Conservation (phyloP, 2,329 filamentous ascomycete genomes). For the Talaromyces sp. region DNA sequence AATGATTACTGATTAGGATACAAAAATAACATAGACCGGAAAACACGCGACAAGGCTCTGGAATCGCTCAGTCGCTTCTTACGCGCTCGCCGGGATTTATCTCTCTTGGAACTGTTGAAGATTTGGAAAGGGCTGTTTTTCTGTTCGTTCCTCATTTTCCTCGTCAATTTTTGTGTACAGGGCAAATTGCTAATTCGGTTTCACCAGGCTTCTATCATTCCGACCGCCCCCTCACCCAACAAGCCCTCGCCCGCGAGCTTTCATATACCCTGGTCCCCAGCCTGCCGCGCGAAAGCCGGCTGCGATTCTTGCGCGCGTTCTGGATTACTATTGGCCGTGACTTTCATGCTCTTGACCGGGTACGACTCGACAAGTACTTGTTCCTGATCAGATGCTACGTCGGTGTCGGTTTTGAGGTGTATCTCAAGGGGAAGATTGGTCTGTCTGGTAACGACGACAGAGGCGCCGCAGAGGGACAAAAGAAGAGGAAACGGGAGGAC, state of each 20-base stretch:
- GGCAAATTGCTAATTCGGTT: background rate
- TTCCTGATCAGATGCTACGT: conserved; percentile 75
- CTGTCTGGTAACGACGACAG: conserved; percentile 1
- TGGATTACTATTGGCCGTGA: conserved; percentile 65
- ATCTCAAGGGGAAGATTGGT: conserved; percentile 24
- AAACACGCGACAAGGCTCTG: conserved; percentile 70
- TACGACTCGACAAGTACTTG: conserved; percentile 89
- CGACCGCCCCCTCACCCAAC: conserved; percentile 81
- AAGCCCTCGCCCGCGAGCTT: conserved; percentile 72
- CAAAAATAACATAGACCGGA: conserved; percentile 55
- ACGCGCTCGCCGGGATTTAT: conserved; percentile 55
- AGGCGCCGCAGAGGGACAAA: conserved; percentile 21
- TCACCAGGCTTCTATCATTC: conserved; percentile 74
- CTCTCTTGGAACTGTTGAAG: conserved; percentile 69
- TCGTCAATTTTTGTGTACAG: background rate
- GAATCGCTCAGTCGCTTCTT: conserved; percentile 73
- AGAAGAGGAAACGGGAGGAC: conserved; percentile 23
- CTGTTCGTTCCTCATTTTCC: conserved; percentile 40
- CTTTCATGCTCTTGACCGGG: conserved; percentile 65
- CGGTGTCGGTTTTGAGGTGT: conserved; percentile 56
- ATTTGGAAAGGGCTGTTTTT: conserved; percentile 95
- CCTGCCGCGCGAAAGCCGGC: conserved; percentile 45
- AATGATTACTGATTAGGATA: background rate
- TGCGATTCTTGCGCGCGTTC: conserved; percentile 56
- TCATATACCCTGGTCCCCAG: conserved; percentile 59